Evolutionary conservation across 192 early-diverging fungal species (phyloP).

Genomic region (Phycomyces blakesleeanus): DNA sequence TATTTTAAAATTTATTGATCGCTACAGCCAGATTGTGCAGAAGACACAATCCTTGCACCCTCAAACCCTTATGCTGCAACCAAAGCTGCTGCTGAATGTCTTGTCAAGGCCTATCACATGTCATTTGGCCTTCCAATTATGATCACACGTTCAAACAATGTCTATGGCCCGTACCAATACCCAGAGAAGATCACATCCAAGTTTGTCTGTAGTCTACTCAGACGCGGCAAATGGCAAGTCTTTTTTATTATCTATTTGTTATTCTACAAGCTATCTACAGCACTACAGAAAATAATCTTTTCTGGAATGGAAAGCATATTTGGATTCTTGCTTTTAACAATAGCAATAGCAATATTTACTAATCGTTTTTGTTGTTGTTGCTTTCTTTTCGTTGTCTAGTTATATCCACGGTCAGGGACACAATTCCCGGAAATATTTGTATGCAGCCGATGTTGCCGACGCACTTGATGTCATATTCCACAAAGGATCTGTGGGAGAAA

Average conservation of each 20-base stretch:
- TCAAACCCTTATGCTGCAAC: slow-evolving; percentile 82
- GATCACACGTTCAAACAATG: slow-evolving; percentile 78
- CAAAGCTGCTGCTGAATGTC: slow-evolving; percentile 81
- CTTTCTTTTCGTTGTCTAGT: slow-evolving; percentile 23
- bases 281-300: no score
- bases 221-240: slow-evolving; percentile 49
- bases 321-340: no score
- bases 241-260: no score
- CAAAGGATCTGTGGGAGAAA: slow-evolving; percentile 62
- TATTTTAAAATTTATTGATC: not conserved
- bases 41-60: slow-evolving; percentile 62
- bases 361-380: no score
- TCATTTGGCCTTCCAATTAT: slow-evolving; percentile 74
- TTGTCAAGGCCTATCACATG: slow-evolving; percentile 72
- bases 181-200: slow-evolving; percentile 86
- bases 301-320: no score
- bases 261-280: no score
- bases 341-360: no score
- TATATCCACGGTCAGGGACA: slow-evolving; percentile 72
- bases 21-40: slow-evolving; percentile 55
- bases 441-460: slow-evolving; percentile 63
- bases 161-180: slow-evolving; percentile 79
- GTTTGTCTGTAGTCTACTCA: slow-evolving; percentile 64
- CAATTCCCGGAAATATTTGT: slow-evolving; percentile 73
- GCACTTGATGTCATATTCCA: slow-evolving; percentile 69